Base-by-base conservation (phyloP, 768 basidiomycete genomes). In the Astraeus odoratus region DNA sequence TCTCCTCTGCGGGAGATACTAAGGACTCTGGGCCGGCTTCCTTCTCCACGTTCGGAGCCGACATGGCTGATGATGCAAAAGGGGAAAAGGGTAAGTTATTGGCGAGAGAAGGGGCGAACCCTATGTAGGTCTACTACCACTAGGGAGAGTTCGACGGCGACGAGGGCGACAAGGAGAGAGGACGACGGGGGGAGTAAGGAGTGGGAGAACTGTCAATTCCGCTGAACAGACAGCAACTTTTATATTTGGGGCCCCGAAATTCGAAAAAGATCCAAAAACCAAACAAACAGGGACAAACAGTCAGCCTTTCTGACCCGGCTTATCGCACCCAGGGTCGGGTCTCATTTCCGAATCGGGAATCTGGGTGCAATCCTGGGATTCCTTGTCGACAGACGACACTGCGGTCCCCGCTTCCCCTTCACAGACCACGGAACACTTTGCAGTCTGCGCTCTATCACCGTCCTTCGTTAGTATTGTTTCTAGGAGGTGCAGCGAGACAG, bases 31-130 rank as follows among this genome's bases (percentile, higher is more conserved):
- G 59, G 73, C 71, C 58, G 69, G 65, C 16, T 79, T 75, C 52
- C 78, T 80, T 31, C 71, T 77, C 82, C 74, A 84, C 83, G 71
- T 78, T 77, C 55, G 75, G 59, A 39, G 64, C 64, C 47, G 63
- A 57, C 63, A 66, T 64, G 47, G 38, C 8, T 23, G n/a, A 42
- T 12, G 24, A 30, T 1, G 27, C 33, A 23, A 25, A 24, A 18
- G 29, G 24, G 24, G 22, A 41, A n/a, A 48, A 38, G 34, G 36
- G 48, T 15, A 24, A 37, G 27, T 30, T 44, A 10, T 24, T 22
- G 22, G 20, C 36, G 18, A 10, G 23, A 23, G 12, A 22, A 26
- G 24, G 44, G 43, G 46, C 4, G 36, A 50, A 36, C 64, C 64
- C 64, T 60, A 58, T 47, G 58, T 61, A 59, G n/a, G 6, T 55